A percentile compares a stretch with the other conserved stretches of the same genome.
Conservation (phyloP, 192 early-diverging fungal genomes). For the Podila clonocystis region DNA sequence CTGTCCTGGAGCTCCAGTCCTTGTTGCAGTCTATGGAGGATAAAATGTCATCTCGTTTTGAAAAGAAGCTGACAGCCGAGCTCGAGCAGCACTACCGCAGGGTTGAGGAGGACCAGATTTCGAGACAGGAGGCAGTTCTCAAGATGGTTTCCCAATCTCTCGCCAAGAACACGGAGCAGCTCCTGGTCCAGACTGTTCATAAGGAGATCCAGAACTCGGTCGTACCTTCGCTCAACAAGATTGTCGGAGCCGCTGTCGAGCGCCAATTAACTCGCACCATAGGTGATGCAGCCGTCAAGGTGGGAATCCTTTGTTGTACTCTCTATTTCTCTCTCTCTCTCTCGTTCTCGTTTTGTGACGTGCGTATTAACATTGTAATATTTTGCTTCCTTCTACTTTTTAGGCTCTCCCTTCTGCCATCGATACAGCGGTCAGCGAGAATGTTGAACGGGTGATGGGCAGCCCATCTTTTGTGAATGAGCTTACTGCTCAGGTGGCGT, state of each 20-base stretch:
- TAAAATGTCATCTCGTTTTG: conserved; percentile 32
- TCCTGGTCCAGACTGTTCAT: conserved; percentile 55
- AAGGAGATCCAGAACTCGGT: conserved; percentile 57
- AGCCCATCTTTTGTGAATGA: conserved; percentile 40
- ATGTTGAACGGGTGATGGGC: conserved; percentile 45
- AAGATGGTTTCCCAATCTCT: conserved; percentile 58
- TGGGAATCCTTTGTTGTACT: conserved; percentile 9
- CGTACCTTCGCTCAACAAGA: conserved; percentile 52
- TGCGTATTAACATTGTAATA: not conserved
- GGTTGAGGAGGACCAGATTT: conserved; percentile 52
- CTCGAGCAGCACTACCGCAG: conserved; percentile 38
- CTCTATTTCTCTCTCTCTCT: too few relatives aligned
- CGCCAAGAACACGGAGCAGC: conserved; percentile 55
- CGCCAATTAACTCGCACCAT: conserved; percentile 49
- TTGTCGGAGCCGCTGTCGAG: conserved; percentile 52
- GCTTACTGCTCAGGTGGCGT: conserved; percentile 48
- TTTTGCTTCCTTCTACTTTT: not conserved
- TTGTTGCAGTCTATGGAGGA: conserved; percentile 41
- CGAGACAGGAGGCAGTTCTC: conserved; percentile 55
- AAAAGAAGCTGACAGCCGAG: conserved; percentile 35
- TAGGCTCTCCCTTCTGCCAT: conserved; percentile 52
- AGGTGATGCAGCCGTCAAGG: conserved; percentile 51
- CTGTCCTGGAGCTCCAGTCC: conserved; percentile 27
- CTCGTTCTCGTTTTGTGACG: not conserved
- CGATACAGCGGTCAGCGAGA: conserved; percentile 47